Percentiles rank a stretch among this genome's conserved stretches.
Conservation (phyloP, 192 early-diverging fungal genomes). For the Powellomyces hirtus region DNA sequence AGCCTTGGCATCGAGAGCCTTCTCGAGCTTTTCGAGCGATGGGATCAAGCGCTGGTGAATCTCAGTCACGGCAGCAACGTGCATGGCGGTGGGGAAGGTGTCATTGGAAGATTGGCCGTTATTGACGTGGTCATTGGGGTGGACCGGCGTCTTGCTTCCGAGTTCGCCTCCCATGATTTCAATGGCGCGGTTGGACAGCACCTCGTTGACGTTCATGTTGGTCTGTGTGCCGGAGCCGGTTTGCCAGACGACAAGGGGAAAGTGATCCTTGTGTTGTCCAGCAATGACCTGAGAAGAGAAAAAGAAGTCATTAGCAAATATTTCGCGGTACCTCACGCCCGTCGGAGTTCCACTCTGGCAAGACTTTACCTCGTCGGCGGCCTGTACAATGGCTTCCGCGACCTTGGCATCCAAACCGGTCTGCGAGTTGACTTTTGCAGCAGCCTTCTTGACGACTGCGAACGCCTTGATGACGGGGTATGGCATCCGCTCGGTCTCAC, state of each 20-base stretch:
- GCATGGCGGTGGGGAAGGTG: constrained; percentile 99
- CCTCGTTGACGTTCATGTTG: constrained; percentile 69
- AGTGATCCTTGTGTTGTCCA: constrained; percentile 90
- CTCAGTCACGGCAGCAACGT: constrained; percentile 82
- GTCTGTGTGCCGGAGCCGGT: constrained; percentile 98
- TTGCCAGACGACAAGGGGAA: constrained; percentile 96
- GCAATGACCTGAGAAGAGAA: constrained; percentile 67
- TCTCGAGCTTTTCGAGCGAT: constrained; percentile 74
- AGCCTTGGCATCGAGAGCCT: constrained; percentile 78
- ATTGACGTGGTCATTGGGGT: constrained; percentile 99
- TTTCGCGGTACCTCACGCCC: too few species aligned
- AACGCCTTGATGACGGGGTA: constrained; percentile 92
- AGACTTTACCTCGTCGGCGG: constrained; percentile 82
- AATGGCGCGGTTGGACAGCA: constrained; percentile 98
- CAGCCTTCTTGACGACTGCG: constrained; percentile 93
- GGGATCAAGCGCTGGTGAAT: constrained; percentile 83
- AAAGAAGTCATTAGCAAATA: background rate
- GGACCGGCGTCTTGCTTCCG: constrained; percentile 91
- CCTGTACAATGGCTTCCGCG: constrained; percentile 84
- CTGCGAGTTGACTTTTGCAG: constrained; percentile 90
- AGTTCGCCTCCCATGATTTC: constrained; percentile 86
- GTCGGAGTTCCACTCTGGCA: too few species aligned
- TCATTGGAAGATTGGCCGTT: constrained; percentile 98
- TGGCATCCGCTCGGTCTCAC: constrained; percentile 89
- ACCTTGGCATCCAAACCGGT: constrained; percentile 80